Evolutionary conservation across 2,329 filamentous ascomycete genomes (phyloP).

Genomic region (Biscogniauxia marginata): DNA sequence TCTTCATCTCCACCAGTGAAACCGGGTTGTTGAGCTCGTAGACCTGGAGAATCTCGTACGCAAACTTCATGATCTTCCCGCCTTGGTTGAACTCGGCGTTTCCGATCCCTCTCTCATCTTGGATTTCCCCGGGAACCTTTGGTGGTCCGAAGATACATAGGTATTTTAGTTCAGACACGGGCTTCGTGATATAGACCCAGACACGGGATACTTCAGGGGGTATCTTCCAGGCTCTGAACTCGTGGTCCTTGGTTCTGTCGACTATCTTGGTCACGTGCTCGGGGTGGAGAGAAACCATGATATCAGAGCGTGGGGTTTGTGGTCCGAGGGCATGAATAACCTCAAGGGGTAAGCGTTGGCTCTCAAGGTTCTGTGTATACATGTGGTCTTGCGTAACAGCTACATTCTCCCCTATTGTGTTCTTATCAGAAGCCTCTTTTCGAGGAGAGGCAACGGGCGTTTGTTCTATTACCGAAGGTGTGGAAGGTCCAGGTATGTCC

Average conservation of each 20-base stretch:
- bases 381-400: constrained; percentile 10
- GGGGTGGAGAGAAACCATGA: constrained; percentile 54
- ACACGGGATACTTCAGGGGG: constrained; percentile 55
- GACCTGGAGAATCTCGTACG: constrained; percentile 55
- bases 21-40: constrained; percentile 64
- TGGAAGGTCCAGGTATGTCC: neutral
- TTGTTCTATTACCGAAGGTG: constrained; percentile 12
- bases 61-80: constrained; percentile 39
- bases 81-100: constrained; percentile 52
- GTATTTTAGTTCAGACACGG: constrained; percentile 51
- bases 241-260: constrained; percentile 50
- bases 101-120: constrained; percentile 44
- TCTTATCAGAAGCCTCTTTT: constrained; percentile 6
- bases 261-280: constrained; percentile 51
- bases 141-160: constrained; percentile 55
- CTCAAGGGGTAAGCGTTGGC: constrained; percentile 32
- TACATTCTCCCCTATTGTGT: constrained; percentile 12
- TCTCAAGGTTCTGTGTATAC: constrained; percentile 32
- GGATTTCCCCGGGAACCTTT: constrained; percentile 47
- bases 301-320: constrained; percentile 44
- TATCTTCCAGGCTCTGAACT: constrained; percentile 56
- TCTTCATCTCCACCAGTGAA: constrained; percentile 48
- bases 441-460: constrained; percentile 12
- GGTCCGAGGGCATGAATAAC: constrained; percentile 31
- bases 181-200: constrained; percentile 58